These are phyloP conservation scores for Colletotrichum tanaceti DNA, from an alignment of 2,329 filamentous ascomycete species.

Conservation along the genomic window DNA sequence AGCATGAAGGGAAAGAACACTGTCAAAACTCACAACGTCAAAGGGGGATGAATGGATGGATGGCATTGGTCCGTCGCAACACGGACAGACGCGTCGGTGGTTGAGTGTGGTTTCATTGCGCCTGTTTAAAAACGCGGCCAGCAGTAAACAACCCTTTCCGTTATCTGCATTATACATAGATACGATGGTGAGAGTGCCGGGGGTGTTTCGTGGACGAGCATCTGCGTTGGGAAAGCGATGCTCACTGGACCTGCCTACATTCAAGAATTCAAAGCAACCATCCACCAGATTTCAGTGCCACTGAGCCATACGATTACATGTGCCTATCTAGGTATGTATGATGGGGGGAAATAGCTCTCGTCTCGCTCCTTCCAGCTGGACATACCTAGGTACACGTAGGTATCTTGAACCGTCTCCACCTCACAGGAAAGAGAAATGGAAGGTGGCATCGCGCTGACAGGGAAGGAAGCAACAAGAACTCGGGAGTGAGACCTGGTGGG, in stretches of 20 bases:
- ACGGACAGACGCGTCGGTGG: constrained; percentile 25
- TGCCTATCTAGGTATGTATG: too few species aligned
- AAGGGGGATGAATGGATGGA: constrained; percentile 2
- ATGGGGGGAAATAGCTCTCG: neutral
- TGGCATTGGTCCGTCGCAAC: neutral
- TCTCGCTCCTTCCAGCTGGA: neutral
- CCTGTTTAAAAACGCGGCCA: constrained; percentile 23
- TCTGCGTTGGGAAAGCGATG: constrained; percentile 5
- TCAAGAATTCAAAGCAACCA: neutral
- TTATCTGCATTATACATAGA: too few species aligned
- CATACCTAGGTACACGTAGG: too few species aligned
- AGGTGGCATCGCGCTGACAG: constrained; percentile 20
- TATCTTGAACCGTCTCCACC: neutral
- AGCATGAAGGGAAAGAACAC: constrained; percentile 6
- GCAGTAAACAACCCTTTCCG: constrained; percentile 23
- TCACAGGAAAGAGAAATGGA: neutral
- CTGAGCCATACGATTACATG: too few species aligned
- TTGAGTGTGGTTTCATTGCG: constrained; percentile 24
- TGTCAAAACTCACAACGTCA: constrained; percentile 1
- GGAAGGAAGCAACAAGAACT: constrained; percentile 16
- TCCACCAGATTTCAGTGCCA: too few species aligned
- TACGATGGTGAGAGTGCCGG: neutral
- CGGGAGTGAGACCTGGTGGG: constrained; percentile 19
- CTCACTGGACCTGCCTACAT: neutral
- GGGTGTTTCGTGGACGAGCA: neutral